Conservation (phyloP, 2,329 filamentous ascomycete genomes). For the Cladophialophora yegresii region DNA sequence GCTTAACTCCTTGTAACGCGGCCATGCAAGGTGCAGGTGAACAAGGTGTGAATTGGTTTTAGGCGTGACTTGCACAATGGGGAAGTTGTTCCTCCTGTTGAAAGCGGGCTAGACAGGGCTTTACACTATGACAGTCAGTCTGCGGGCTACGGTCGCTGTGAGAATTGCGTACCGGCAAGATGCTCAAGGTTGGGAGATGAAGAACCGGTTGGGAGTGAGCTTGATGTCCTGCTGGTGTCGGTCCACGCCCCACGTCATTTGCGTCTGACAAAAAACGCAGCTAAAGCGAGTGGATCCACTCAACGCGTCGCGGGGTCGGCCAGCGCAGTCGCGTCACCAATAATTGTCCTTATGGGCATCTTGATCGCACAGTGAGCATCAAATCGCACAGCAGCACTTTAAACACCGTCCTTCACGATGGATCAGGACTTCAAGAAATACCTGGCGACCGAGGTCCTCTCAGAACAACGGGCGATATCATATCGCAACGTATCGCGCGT, state of each 20-base stretch:
- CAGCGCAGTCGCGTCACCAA: neutral
- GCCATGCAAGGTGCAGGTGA: too few relatives aligned
- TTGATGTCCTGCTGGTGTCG: neutral
- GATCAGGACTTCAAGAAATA: constrained; percentile 64
- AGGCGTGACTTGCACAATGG: neutral
- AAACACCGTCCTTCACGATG: constrained; percentile 2
- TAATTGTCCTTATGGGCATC: neutral
- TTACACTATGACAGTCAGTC: too few relatives aligned
- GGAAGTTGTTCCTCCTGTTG: neutral
- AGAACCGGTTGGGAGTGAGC: neutral
- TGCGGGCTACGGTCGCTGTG: neutral
- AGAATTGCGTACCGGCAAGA: neutral
- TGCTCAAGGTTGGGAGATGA: neutral
- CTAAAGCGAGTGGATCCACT: neutral
- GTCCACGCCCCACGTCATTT: too few relatives aligned
- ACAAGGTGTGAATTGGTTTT: too few relatives aligned
- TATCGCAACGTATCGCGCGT: constrained; percentile 83
- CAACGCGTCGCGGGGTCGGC: neutral
- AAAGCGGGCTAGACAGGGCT: too few relatives aligned
- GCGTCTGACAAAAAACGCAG: neutral
- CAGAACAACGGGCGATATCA: constrained; percentile 71
- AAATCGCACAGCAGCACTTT: neutral
- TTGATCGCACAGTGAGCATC: neutral
- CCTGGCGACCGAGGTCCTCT: constrained; percentile 73
- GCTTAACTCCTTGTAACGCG: too few relatives aligned